phyloP scores from a whole-genome alignment of 1,284 basidiomycete genomes.

The Coniferiporia sulphurascens region DNA sequence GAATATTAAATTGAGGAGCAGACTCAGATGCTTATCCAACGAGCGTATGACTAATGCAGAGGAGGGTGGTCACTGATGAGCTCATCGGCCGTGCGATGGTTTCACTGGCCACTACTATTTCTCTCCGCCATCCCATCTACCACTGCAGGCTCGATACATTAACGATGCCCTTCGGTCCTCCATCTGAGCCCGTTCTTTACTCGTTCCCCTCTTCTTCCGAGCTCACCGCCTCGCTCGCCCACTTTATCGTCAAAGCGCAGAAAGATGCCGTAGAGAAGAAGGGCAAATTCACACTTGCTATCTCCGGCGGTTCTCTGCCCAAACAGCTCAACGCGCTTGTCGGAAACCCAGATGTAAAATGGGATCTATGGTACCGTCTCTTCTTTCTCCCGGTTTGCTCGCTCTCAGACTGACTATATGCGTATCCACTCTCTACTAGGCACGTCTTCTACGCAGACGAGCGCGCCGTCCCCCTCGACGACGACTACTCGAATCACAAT shows the following conservation, averaged over 20 bases:
- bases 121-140: no score
- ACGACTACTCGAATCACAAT: slow-evolving; percentile 88
- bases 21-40: no score
- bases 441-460: slow-evolving; percentile 98
- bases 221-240: slow-evolving; percentile 65
- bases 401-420: not conserved
- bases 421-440: slow-evolving; percentile 43
- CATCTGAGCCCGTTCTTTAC: slow-evolving; percentile 65
- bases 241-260: slow-evolving; percentile 86
- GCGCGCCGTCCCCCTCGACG: slow-evolving; percentile 89
- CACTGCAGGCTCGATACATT: not conserved
- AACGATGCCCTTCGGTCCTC: slow-evolving; percentile 37
- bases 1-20: no score
- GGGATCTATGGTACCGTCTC: slow-evolving; percentile 82
- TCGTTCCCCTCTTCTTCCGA: slow-evolving; percentile 59
- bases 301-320: slow-evolving; percentile 92
- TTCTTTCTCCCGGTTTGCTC: slow-evolving; percentile 25
- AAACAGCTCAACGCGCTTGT: slow-evolving; percentile 78
- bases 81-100: no score
- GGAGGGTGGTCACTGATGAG: no score
- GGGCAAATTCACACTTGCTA: slow-evolving; percentile 86
- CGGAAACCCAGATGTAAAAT: slow-evolving; percentile 72
- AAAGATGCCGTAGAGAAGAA: slow-evolving; percentile 86
- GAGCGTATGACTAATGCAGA: no score
- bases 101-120: no score